Evolutionary conservation across 2,329 filamentous ascomycete genomes (phyloP), one percentile per base, ranked within the genome.

Genomic region (Fusarium cyanostomum): DNA sequence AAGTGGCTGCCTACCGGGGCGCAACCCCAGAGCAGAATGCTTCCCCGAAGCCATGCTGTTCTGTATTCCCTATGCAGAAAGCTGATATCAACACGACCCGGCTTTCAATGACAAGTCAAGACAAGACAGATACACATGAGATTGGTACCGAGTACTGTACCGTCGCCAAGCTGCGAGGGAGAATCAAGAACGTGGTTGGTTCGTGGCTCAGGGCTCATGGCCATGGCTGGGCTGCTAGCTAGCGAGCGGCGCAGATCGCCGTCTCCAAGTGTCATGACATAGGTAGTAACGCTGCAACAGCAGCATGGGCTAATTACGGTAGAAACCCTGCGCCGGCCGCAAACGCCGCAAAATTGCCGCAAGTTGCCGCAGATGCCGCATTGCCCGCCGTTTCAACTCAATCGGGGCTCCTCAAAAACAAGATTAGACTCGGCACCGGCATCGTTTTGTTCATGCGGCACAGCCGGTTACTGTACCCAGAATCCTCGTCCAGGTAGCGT

Each of bases 381-480:
- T 6, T 21, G 21, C 21, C 21, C 21, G 21, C 21, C 21, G 21
- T 21, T 21, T 21, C 21, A 21, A 21, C 21, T 21, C 21, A 21
- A 21, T 21, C 21, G 21, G 21, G 21, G n/a, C 38, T 34, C 54
- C 26, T 41, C 39, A 50, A 31, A 50, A 44, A 61, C 63, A 44
- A 59, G 43, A 64, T 66, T 63, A 42, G 58, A 50, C 18, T 46
- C 31, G 21, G 8, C 35, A 21, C 43, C 37, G 49, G 45, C 52
- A 45, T 51, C 34, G 38, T 27, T 31, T 38, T 45, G n/a, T 57
- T 48, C 52, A 18, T 46, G 61, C 42, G 62, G 62, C 62, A 60
- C 62, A 64, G 61, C 46, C 61, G 62, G 62, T 49, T 64, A 64
- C 62, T 8, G 61, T 64, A 64, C 62, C 61, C 61, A 30, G 39